Percentiles rank a stretch among this genome's conserved stretches.
Evolutionary conservation across 108 stramenopile genomes (phyloP).

Genomic region (Nitzschia sp.): DNA sequence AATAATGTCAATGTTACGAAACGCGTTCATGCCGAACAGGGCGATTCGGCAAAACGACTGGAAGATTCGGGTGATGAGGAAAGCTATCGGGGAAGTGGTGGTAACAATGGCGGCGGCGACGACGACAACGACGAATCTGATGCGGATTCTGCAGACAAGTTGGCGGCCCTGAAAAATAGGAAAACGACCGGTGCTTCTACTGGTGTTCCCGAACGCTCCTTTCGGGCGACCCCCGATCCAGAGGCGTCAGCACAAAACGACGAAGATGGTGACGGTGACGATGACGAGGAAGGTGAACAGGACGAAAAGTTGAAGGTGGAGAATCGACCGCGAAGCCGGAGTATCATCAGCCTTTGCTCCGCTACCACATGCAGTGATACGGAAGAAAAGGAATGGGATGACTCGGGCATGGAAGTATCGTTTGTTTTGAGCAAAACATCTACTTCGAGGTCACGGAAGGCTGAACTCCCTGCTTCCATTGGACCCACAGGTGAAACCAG

Average conservation of each 20-base stretch:
- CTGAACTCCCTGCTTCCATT: not conserved
- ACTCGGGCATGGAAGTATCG: conserved; percentile 43
- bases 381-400: conserved; percentile 25
- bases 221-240: not conserved
- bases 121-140: not conserved
- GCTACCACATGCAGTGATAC: conserved; percentile 38
- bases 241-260: not conserved
- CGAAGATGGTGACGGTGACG: not conserved
- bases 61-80: too few species aligned
- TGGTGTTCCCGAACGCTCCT: too few species aligned
- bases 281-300: not conserved
- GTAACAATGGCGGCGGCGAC: not conserved
- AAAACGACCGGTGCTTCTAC: not conserved
- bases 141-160: not conserved
- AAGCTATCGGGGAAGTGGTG: not conserved
- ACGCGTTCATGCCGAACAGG: too few species aligned
- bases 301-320: not conserved
- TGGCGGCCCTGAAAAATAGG: not conserved
- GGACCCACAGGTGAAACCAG: conserved; percentile 57
- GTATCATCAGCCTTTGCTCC: conserved; percentile 29
- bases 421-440: conserved; percentile 10
- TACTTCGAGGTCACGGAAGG: not conserved
- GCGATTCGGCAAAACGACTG: too few species aligned
- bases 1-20: too few species aligned
- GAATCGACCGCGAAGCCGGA: conserved; percentile 22